These are phyloP conservation scores for Kwoniella dendrophila DNA, from an alignment of 768 basidiomycete genomes.

Conservation along the genomic window DNA sequence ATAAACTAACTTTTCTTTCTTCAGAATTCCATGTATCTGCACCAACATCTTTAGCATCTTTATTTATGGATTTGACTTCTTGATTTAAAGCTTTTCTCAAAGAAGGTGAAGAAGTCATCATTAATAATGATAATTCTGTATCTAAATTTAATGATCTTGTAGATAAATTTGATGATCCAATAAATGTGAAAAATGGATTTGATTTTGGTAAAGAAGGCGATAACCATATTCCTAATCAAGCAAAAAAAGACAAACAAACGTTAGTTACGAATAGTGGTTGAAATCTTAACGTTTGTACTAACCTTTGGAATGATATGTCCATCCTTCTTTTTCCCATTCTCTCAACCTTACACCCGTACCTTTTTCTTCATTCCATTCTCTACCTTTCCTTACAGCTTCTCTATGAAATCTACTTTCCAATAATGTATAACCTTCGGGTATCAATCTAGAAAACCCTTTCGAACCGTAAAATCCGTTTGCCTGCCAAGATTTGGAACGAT, in stretches of 20 bases:
- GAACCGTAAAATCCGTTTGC: slow-evolving; percentile 96
- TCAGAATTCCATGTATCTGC: slow-evolving; percentile 51
- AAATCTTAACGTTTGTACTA: slow-evolving; percentile 27
- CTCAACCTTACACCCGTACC: slow-evolving; percentile 66
- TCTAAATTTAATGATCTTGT: slow-evolving; percentile 87
- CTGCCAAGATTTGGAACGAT: slow-evolving; percentile 56
- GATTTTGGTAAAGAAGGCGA: slow-evolving; percentile 57
- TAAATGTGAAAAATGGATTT: slow-evolving; percentile 71
- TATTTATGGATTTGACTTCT: slow-evolving; percentile 54
- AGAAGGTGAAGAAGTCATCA: slow-evolving; percentile 67
- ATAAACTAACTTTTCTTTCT: slow-evolving; percentile 51
- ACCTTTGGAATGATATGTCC: slow-evolving; percentile 99
- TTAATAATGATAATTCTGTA: slow-evolving; percentile 84
- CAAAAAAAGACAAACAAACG: no score
- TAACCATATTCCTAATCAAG: slow-evolving; percentile 80
- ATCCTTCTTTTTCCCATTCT: slow-evolving; percentile 85
- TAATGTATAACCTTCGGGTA: slow-evolving; percentile 92
- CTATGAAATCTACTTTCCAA: slow-evolving; percentile 73
- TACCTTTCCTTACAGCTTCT: slow-evolving; percentile 39
- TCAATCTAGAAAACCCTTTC: slow-evolving; percentile 81
- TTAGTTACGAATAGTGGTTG: no score
- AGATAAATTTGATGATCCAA: slow-evolving; percentile 94
- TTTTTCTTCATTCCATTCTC: slow-evolving; percentile 34
- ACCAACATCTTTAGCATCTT: slow-evolving; percentile 46
- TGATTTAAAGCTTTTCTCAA: slow-evolving; percentile 49